Evolutionary conservation across 495 filamentous ascomycete species (phyloP).

Genomic region (Darksidea phi): DNA sequence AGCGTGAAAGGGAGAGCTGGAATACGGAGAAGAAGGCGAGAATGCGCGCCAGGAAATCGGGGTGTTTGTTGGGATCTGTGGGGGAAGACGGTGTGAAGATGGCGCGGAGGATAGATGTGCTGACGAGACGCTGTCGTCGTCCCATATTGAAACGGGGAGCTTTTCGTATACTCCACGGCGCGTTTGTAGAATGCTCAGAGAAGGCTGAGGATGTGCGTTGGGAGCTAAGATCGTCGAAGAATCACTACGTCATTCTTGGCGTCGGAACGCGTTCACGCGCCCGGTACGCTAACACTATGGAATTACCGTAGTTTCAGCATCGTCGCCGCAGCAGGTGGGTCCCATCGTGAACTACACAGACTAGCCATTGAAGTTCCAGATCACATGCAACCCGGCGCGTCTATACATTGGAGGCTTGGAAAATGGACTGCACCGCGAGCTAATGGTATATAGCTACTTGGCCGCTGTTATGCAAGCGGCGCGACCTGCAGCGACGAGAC

Average conservation of each 20-base stretch:
- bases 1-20: constrained; percentile 32
- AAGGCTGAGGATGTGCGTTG: not conserved
- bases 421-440: too few relatives aligned
- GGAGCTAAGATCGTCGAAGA: not conserved
- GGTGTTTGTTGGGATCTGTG: constrained; percentile 15
- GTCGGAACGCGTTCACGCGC: not conserved
- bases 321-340: too few relatives aligned
- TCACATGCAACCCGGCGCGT: too few relatives aligned
- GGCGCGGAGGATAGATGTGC: constrained; percentile 37
- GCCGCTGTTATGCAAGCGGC: too few relatives aligned
- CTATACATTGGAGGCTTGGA: too few relatives aligned
- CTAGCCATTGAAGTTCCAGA: too few relatives aligned
- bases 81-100: constrained; percentile 31
- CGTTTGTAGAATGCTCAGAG: not conserved
- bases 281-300: not conserved
- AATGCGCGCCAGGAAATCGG: constrained; percentile 30
- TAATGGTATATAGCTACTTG: too few relatives aligned
- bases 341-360: too few relatives aligned
- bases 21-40: constrained; percentile 39
- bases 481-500: too few relatives aligned
- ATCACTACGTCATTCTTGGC: constrained; percentile 1
- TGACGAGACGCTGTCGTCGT: constrained; percentile 28
- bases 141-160: constrained; percentile 24
- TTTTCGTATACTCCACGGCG: not conserved
- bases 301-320: too few relatives aligned